Base-by-base conservation (phyloP, 2,329 filamentous ascomycete species). In the Fusarium sp. region DNA sequence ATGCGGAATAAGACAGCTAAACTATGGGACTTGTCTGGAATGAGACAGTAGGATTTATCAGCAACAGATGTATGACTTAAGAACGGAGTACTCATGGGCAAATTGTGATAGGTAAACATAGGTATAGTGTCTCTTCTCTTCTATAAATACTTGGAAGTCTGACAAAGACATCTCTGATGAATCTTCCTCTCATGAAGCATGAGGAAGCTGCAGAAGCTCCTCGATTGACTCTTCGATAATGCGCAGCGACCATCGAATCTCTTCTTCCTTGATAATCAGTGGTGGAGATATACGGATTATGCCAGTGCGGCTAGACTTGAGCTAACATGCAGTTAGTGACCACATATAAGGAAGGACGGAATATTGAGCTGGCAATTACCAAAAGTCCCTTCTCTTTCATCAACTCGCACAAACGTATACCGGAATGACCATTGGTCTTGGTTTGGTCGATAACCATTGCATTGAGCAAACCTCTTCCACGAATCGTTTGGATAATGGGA, bases 241-340 rank as follows among this genome's bases (percentile, higher is more conserved):
- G 53, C 79, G 79, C 57, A 98, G 79, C 2, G 94, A 91, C 76
- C 89, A 87, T 71, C 89, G 86, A 70, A 98, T 91, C 82, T 98
- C 89, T 62, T 91, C 87, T 75, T 97, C 94, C 26, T 91, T 94
- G 76, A 99, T 98, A 69, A 98, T 93, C 57, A 98, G 84, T n/a
- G 96, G 96, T 38, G 96, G 96, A 18, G 96, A 95, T 66, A 99
- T 91, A 57, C 96, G 92, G 78, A 99, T 98, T 79, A 98, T 98
- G 81, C 98, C 97, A 77, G 97, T 91, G 80, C 98, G 96, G 9
- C 96, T 99, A 31, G 96, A 96, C 87, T 99, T 99, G 75, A 54
- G 51, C 51, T 44, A 23, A 15, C 3, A 11, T 12, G 5, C 3
- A 7, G n/a, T 51, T 30, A 51, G 47, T 7, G 28, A 38, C 6